Conservation (phyloP, 1,284 basidiomycete genomes). For the Termitomyces sp. region DNA sequence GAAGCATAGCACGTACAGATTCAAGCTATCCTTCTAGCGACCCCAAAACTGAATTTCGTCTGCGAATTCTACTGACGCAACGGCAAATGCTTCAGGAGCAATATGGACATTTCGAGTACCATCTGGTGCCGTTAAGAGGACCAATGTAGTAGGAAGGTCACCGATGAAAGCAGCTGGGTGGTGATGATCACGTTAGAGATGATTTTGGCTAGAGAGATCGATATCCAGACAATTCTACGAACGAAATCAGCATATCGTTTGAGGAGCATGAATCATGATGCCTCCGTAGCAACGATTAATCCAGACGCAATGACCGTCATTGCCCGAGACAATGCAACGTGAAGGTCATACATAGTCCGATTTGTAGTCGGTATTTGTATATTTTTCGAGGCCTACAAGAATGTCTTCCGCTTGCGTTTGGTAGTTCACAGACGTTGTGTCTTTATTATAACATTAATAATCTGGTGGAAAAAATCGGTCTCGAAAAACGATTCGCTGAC, state of each 20-base stretch:
- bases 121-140: slow-evolving; percentile 40
- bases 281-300: slow-evolving; percentile 31
- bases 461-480: slow-evolving; percentile 27
- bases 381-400: slow-evolving; percentile 46
- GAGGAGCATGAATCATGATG: background rate
- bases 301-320: slow-evolving; percentile 44
- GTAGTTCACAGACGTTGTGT: slow-evolving; percentile 56
- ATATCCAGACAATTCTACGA: slow-evolving; percentile 40
- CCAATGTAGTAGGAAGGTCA: slow-evolving; percentile 50
- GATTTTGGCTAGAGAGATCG: background rate
- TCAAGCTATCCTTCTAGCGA: slow-evolving; percentile 43
- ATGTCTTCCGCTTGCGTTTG: slow-evolving; percentile 48
- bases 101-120: slow-evolving; percentile 50
- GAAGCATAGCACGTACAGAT: slow-evolving; percentile 30
- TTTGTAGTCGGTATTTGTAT: slow-evolving; percentile 36
- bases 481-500: slow-evolving; percentile 19
- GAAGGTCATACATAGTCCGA: slow-evolving; percentile 57
- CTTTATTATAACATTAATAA: slow-evolving; percentile 54
- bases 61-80: slow-evolving; percentile 51
- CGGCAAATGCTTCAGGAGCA: slow-evolving; percentile 52
- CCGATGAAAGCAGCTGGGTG: slow-evolving; percentile 41
- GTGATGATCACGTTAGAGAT: background rate
- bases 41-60: slow-evolving; percentile 46
- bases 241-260: slow-evolving; percentile 25
- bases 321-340: slow-evolving; percentile 51